phyloP scores from a whole-genome alignment of 352 stramenopile species.

The Plasmopara halstedii region DNA sequence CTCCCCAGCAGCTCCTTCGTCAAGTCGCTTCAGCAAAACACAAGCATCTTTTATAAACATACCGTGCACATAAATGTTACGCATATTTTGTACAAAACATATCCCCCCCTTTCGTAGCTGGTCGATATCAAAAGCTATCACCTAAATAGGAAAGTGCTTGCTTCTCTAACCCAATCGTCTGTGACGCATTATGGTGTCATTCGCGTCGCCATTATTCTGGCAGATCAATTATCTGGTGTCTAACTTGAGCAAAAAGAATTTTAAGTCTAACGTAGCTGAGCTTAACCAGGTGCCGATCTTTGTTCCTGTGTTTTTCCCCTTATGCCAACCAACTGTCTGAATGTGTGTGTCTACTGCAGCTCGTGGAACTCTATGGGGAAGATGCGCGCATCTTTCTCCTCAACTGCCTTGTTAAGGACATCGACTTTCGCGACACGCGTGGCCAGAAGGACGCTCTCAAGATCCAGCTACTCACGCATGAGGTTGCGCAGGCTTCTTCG shows the following conservation, averaged over 20 bases:
- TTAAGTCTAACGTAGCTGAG: conserved; percentile 89
- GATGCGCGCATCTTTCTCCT: conserved; percentile 88
- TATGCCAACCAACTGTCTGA: conserved; percentile 2
- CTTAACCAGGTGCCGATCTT: conserved; percentile 78
- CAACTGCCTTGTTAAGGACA: conserved; percentile 87
- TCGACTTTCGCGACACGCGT: conserved; percentile 83
- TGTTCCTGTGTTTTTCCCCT: conserved; percentile 3
- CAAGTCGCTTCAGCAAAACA: conserved; percentile 5
- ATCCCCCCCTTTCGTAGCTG: conserved; percentile 15
- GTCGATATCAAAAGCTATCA: conserved; percentile 19
- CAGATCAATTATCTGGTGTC: conserved; percentile 91
- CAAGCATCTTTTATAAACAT: not conserved
- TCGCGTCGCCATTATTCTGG: conserved; percentile 90
- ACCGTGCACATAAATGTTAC: not conserved
- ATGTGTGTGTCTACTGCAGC: conserved; percentile 26
- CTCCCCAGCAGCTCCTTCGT: conserved; percentile 4
- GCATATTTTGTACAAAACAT: not conserved
- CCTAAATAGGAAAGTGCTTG: conserved; percentile 13
- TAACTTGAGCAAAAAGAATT: conserved; percentile 92
- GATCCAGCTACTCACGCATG: conserved; percentile 85
- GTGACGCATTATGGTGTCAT: conserved; percentile 68
- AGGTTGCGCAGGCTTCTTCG: conserved; percentile 83
- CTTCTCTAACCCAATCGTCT: not conserved
- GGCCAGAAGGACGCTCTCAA: conserved; percentile 84
- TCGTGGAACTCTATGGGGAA: conserved; percentile 88